Conservation (phyloP, 495 filamentous ascomycete genomes). For the Pyronema domesticum region DNA sequence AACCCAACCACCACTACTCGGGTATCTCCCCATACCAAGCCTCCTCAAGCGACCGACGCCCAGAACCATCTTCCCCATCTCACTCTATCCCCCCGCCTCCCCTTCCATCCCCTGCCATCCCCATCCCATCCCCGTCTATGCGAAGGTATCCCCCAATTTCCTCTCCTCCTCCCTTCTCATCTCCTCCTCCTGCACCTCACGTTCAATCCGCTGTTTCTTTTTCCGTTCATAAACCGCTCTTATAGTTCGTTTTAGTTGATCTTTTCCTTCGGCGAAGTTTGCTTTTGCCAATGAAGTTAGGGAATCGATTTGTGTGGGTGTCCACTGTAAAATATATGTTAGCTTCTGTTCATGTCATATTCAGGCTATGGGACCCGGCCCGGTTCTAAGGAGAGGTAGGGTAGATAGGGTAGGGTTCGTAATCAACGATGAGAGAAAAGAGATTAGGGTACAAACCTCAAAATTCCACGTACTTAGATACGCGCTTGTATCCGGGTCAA, state of each 20-base stretch:
- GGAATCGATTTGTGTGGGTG: slow-evolving; percentile 63
- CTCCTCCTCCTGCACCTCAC: slow-evolving; percentile 33
- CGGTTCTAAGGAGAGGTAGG: slow-evolving; percentile 3
- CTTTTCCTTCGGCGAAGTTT: slow-evolving; percentile 67
- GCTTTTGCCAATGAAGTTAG: slow-evolving; percentile 65
- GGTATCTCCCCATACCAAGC: too few species aligned
- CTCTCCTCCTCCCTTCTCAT: slow-evolving; percentile 27
- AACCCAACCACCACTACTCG: too few species aligned
- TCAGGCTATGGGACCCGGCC: too few species aligned
- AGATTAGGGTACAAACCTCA: slow-evolving; percentile 29
- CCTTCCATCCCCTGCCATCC: not conserved
- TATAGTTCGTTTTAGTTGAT: slow-evolving; percentile 58
- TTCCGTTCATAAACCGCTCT: slow-evolving; percentile 86
- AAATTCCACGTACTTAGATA: slow-evolving; percentile 98
- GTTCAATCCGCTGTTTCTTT: slow-evolving; percentile 45
- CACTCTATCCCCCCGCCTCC: too few species aligned
- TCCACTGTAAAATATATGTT: slow-evolving; percentile 34
- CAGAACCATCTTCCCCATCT: too few species aligned
- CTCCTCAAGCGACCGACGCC: too few species aligned
- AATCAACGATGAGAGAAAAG: not conserved
- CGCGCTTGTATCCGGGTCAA: slow-evolving; percentile 61
- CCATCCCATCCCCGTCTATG: not conserved
- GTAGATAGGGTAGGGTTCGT: not conserved
- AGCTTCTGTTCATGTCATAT: too few species aligned
- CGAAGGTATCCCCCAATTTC: not conserved